These are phyloP conservation scores for Elaphomyces granulatus DNA, from an alignment of 495 filamentous ascomycete genomes.

Conservation along the genomic window DNA sequence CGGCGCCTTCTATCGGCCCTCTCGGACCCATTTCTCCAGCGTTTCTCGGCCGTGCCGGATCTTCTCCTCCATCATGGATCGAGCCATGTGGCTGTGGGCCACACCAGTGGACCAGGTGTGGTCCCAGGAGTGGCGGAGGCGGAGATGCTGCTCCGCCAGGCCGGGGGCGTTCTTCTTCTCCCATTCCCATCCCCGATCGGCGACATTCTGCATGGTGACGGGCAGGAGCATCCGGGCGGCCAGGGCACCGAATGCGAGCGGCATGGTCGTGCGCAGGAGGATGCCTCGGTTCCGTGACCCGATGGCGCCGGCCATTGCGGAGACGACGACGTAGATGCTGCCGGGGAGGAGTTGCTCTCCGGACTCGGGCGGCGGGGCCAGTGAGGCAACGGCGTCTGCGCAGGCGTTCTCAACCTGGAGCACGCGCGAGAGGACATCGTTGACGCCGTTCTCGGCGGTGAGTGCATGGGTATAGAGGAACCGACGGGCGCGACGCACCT, in stretches of 20 bases:
- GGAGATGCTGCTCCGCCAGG: slow-evolving; percentile 62
- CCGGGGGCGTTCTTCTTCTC: slow-evolving; percentile 66
- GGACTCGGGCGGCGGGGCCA: slow-evolving; percentile 68
- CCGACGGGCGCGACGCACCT: slow-evolving; percentile 67
- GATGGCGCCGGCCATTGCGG: slow-evolving; percentile 85
- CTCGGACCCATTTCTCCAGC: slow-evolving; percentile 78
- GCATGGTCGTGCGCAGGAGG: slow-evolving; percentile 56
- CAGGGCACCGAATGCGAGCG: slow-evolving; percentile 54
- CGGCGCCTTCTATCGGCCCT: slow-evolving; percentile 68
- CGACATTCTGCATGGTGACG: slow-evolving; percentile 71
- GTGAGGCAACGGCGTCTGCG: slow-evolving; percentile 69
- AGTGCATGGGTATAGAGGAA: slow-evolving; percentile 62
- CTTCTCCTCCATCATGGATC: slow-evolving; percentile 62
- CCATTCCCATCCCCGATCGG: slow-evolving; percentile 70
- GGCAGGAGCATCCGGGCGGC: slow-evolving; percentile 64
- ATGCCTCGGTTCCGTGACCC: slow-evolving; percentile 72
- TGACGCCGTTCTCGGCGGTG: slow-evolving; percentile 60
- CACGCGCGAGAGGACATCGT: slow-evolving; percentile 54
- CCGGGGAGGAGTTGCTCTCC: slow-evolving; percentile 79
- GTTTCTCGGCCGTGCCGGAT: slow-evolving; percentile 55
- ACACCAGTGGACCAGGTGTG: slow-evolving; percentile 53
- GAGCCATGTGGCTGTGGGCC: slow-evolving; percentile 54
- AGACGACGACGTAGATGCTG: slow-evolving; percentile 74
- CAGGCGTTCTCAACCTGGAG: slow-evolving; percentile 64
- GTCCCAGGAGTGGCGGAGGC: slow-evolving; percentile 47